Evolutionary conservation across 371 early-diverging fungal genomes (phyloP).

Genomic region (Mortierella sp.): DNA sequence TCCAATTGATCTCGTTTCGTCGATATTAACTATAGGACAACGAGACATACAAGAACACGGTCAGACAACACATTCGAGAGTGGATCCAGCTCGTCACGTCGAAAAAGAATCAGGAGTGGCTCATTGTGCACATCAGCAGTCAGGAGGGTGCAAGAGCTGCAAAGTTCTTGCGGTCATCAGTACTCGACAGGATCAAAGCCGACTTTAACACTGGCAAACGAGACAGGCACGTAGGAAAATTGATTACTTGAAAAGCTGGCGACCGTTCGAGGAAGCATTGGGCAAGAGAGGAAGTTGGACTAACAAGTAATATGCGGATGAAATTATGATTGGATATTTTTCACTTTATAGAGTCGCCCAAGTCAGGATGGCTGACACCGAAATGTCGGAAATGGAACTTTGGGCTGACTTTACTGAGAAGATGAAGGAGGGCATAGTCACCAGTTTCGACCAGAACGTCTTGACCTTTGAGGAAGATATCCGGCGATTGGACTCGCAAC

Average conservation of each 20-base stretch:
- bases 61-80: conserved; percentile 82
- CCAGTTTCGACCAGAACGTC: conserved; percentile 87
- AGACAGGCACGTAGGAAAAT: conserved; percentile 65
- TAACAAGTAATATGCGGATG: background rate
- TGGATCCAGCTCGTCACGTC: conserved; percentile 86
- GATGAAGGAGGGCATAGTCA: conserved; percentile 85
- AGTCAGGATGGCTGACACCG: conserved; percentile 71
- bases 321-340: background rate
- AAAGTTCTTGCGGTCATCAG: conserved; percentile 80
- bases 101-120: conserved; percentile 94
- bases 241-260: no score
- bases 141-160: conserved; percentile 72
- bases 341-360: conserved; percentile 68
- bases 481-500: conserved; percentile 88
- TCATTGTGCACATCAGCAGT: conserved; percentile 87
- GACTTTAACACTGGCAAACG: conserved; percentile 88
- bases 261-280: background rate
- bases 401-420: conserved; percentile 86
- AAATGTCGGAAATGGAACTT: conserved; percentile 75
- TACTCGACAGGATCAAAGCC: conserved; percentile 89
- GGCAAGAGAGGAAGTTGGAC: background rate
- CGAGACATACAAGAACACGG: conserved; percentile 84
- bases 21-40: conserved; percentile 69
- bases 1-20: background rate
- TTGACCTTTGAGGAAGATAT: conserved; percentile 90